Conservation (phyloP, 768 basidiomycete genomes). For the Pisolithus sp. region DNA sequence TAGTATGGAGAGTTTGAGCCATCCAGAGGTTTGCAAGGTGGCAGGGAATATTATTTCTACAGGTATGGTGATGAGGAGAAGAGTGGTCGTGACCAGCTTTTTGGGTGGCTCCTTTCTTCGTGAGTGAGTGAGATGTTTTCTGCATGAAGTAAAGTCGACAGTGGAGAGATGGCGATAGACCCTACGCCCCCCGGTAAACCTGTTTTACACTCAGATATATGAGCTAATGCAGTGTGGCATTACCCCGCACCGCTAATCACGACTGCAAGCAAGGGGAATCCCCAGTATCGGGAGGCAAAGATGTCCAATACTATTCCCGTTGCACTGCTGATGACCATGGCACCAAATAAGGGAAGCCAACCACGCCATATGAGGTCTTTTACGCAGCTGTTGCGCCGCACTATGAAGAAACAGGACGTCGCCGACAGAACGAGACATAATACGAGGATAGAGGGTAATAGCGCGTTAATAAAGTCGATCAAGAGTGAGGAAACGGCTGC, state of each 20-base stretch:
- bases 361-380: slow-evolving; percentile 72
- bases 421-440: slow-evolving; percentile 44
- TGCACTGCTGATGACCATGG: slow-evolving; percentile 81
- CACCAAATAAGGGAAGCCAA: slow-evolving; percentile 87
- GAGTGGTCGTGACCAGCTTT: slow-evolving; percentile 55
- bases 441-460: slow-evolving; percentile 52
- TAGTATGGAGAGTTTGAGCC: slow-evolving; percentile 65
- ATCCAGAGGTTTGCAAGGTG: slow-evolving; percentile 60
- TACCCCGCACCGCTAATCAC: slow-evolving; percentile 70
- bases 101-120: slow-evolving; percentile 30
- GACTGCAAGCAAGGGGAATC: slow-evolving; percentile 81
- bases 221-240: neutral
- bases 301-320: slow-evolving; percentile 89
- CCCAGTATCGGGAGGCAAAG: slow-evolving; percentile 82
- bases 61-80: slow-evolving; percentile 73
- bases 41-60: slow-evolving; percentile 71
- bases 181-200: slow-evolving; percentile 87
- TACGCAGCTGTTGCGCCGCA: slow-evolving; percentile 62
- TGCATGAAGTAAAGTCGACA: slow-evolving; percentile 83
- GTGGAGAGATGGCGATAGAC: slow-evolving; percentile 82
- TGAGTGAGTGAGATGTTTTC: slow-evolving; percentile 4
- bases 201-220: slow-evolving; percentile 16
- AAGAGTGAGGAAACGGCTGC: slow-evolving; percentile 70
- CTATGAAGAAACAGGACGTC: slow-evolving; percentile 47
- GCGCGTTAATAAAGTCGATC: slow-evolving; percentile 57